Conservation (phyloP, 306 rosid genomes). For the Cucurbita argyrosperma region DNA sequence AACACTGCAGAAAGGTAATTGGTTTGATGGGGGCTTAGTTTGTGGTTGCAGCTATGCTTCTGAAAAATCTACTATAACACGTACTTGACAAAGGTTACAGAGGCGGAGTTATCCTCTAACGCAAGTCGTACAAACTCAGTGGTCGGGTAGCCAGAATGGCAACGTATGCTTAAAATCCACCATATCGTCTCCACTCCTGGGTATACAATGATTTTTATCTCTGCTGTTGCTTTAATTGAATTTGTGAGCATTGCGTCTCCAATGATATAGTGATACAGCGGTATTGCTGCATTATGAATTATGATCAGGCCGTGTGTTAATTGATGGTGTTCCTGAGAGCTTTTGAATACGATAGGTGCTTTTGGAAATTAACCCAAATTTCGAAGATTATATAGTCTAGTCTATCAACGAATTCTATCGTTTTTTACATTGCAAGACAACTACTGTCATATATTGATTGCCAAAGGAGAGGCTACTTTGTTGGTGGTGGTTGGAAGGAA, state of each 20-base stretch:
- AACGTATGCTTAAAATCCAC: constrained; percentile 32
- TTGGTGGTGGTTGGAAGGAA: neutral
- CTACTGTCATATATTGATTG: neutral
- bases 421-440: neutral
- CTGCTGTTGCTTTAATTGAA: neutral
- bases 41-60: constrained; percentile 25
- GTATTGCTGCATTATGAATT: neutral
- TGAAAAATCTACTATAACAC: constrained; percentile 61
- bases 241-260: neutral
- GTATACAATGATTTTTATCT: neutral
- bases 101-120: constrained; percentile 30
- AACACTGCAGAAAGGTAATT: constrained; percentile 64
- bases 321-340: neutral
- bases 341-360: neutral
- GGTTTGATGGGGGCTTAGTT: neutral
- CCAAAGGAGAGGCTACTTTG: neutral
- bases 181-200: neutral
- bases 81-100: constrained; percentile 72
- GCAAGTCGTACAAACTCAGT: constrained; percentile 45
- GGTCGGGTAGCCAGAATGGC: constrained; percentile 42
- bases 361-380: neutral
- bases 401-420: neutral
- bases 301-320: neutral
- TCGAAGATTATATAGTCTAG: neutral
- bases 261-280: neutral